Base-by-base conservation (phyloP, 2,329 filamentous ascomycete genomes). In the Colletotrichum sp. region DNA sequence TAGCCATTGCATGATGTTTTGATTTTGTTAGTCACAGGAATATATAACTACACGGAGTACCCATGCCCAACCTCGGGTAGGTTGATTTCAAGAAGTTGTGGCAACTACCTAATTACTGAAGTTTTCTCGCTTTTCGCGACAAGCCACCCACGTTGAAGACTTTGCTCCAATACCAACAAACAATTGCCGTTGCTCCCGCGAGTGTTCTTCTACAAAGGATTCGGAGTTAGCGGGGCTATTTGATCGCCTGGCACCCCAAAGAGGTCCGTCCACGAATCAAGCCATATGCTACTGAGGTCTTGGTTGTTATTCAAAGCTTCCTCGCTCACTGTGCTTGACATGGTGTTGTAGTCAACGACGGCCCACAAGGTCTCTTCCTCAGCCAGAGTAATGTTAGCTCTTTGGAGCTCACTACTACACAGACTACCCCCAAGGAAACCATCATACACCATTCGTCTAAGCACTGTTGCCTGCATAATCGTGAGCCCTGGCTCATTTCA, bases 41-140 rank as follows among this genome's bases (percentile, higher is more conserved):
- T 13, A 22, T 13, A 3, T 6, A 52, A 52, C 44, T 13, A 6
- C n/a, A 7, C 11, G 44, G 13, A 13, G 0, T 7, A 52, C 39
- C 0, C n/a, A 2, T n/a, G 1, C 6, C 19, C 2, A 22, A 22
- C 0, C 3, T 22, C 44, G 19, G 6, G 44, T 5, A 13, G 4
- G n/a, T 22, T 5, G 6, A 52, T 52, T 13, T 8, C 11, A 22
- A 5, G 3, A 52, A 13, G 4, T 8, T 22, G 1, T 1, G n/a
- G n/a, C n/a, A 5, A 22, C 11, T 52, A 3, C 55, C 1, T 57
- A 27, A 57, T 16, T 27, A 3, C 22, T 25, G 8, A 11, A 57
- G 25, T 2, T 57, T n/a, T 57, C 52, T 57, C 22, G 52, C 52
- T 57, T 6, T 57, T 3, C 52, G 12, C 6, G 6, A 57, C 4